These are phyloP conservation scores for Cerrena zonata DNA, from an alignment of 1,284 basidiomycete species.

Conservation along the genomic window DNA sequence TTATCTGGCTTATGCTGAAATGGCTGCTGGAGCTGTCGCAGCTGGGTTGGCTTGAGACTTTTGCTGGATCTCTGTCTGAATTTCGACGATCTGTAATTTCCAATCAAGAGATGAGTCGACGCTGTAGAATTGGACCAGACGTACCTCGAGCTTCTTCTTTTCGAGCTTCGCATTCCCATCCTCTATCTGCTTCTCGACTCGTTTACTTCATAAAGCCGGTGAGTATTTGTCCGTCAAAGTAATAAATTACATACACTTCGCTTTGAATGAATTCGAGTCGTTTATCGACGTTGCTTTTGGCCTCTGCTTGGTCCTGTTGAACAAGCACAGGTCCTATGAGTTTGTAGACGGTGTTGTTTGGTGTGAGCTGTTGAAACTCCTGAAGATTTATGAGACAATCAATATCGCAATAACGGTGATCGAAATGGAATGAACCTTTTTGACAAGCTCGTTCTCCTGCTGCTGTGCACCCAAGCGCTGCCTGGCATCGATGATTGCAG, in stretches of 20 bases:
- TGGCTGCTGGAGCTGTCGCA: constrained; percentile 1
- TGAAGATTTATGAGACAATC: constrained; percentile 30
- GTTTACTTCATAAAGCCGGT: constrained; percentile 53
- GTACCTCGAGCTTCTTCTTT: constrained; percentile 75
- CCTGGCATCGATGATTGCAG: constrained; percentile 68
- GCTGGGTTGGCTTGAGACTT: constrained; percentile 21
- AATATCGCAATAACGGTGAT: background rate
- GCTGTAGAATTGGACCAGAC: constrained; percentile 18
- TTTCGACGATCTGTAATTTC: constrained; percentile 50
- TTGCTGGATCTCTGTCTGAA: constrained; percentile 55
- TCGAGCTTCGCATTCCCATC: constrained; percentile 70
- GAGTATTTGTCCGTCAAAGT: constrained; percentile 5
- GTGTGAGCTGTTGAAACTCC: constrained; percentile 79
- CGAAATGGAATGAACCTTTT: constrained; percentile 58
- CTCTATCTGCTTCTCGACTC: constrained; percentile 75
- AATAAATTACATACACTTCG: constrained; percentile 72
- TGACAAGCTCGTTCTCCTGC: constrained; percentile 87
- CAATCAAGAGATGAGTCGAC: background rate
- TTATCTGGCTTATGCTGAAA: constrained; percentile 4
- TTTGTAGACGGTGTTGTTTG: constrained; percentile 85
- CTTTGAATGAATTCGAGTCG: constrained; percentile 84
- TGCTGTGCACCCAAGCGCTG: constrained; percentile 84
- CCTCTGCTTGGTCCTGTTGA: constrained; percentile 84
- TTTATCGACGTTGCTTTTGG: constrained; percentile 85
- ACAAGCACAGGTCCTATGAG: constrained; percentile 88